Percentiles rank a stretch among this genome's conserved stretches.
These are phyloP conservation scores for Porphyra umbilicalis DNA, from an alignment of 31 red algal species.

Conservation along the genomic window DNA sequence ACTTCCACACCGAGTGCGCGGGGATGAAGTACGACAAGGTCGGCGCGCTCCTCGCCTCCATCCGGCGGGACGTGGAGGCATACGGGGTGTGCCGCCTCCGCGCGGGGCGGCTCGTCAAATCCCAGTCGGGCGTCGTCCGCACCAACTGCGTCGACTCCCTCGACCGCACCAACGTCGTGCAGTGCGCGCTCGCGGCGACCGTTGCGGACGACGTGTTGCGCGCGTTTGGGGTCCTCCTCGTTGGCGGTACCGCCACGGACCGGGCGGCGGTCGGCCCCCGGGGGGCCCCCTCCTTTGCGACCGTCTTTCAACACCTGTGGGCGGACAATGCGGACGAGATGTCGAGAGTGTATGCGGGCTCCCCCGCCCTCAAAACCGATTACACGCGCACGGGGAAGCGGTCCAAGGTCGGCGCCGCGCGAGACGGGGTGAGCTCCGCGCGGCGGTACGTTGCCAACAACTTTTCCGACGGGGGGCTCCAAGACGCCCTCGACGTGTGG, in stretches of 20 bases:
- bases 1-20: conserved; percentile 78
- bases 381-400: conserved; percentile 86
- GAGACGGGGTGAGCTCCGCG: conserved; percentile 52
- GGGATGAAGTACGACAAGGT: conserved; percentile 94
- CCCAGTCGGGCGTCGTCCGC: conserved; percentile 76
- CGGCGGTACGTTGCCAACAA: conserved; percentile 90
- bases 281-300: conserved; percentile 22
- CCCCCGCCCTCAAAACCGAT: conserved; percentile 88
- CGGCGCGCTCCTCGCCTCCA: conserved; percentile 48
- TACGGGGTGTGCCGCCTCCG: conserved; percentile 9
- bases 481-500: conserved; percentile 88
- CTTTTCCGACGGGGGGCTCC: conserved; percentile 66
- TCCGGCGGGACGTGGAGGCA: conserved; percentile 31
- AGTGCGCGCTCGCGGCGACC: conserved; percentile 73
- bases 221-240: conserved; percentile 62
- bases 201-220: conserved; percentile 61
- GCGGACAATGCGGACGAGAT: conserved; percentile 92
- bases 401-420: conserved; percentile 58
- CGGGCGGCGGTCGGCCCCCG: conserved; percentile 13
- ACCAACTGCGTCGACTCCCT: conserved; percentile 95
- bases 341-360: conserved; percentile 78
- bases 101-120: conserved; percentile 40
- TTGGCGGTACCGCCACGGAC: conserved; percentile 42
- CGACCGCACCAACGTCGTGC: conserved; percentile 95
- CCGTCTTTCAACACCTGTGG: conserved; percentile 71